Evolutionary conservation across 805 yeast genomes (phyloP).

Genomic region (Allodekkera sacchari): DNA sequence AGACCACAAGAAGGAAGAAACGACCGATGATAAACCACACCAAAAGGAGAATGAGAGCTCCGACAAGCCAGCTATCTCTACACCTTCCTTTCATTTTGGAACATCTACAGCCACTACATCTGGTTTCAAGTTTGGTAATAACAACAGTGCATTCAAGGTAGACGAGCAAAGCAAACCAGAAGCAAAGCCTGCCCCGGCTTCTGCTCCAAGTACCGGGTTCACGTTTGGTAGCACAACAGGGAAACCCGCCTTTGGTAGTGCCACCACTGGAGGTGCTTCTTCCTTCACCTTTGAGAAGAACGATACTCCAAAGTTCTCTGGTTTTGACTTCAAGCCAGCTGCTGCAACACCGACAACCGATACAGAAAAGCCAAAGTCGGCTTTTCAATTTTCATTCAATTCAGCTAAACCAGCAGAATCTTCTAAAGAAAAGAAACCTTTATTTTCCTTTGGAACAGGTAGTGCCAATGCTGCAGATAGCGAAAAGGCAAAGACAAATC

Average conservation of each 20-base stretch:
- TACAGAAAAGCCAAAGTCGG: slow-evolving; percentile 1
- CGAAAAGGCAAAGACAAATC: slow-evolving; percentile 6
- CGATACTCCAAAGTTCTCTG: slow-evolving; percentile 2
- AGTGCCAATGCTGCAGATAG: slow-evolving; percentile 3
- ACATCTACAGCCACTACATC: too few relatives aligned
- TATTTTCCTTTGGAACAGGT: slow-evolving; percentile 18
- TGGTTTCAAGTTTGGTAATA: too few relatives aligned
- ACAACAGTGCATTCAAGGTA: too few relatives aligned
- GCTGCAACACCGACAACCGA: not conserved
- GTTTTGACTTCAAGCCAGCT: not conserved
- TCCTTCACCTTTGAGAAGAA: too few relatives aligned
- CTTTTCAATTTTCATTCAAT: slow-evolving; percentile 2
- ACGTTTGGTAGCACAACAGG: too few relatives aligned
- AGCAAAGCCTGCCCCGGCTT: slow-evolving; percentile 21
- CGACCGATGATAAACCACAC: slow-evolving; percentile 7
- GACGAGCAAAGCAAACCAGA: slow-evolving; percentile 5
- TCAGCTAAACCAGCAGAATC: slow-evolving; percentile 3
- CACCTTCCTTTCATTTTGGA: too few relatives aligned
- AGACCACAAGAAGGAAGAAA: slow-evolving; percentile 12
- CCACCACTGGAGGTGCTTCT: too few relatives aligned
- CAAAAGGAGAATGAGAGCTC: not conserved
- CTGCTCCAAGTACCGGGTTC: too few relatives aligned
- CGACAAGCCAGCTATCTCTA: too few relatives aligned
- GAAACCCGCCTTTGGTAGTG: too few relatives aligned
- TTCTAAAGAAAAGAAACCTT: slow-evolving; percentile 8